Percentiles rank a stretch among this genome's conserved stretches.
These are phyloP conservation scores for Skeletonema tropicum DNA, from an alignment of 108 stramenopile species.

Conservation along the genomic window DNA sequence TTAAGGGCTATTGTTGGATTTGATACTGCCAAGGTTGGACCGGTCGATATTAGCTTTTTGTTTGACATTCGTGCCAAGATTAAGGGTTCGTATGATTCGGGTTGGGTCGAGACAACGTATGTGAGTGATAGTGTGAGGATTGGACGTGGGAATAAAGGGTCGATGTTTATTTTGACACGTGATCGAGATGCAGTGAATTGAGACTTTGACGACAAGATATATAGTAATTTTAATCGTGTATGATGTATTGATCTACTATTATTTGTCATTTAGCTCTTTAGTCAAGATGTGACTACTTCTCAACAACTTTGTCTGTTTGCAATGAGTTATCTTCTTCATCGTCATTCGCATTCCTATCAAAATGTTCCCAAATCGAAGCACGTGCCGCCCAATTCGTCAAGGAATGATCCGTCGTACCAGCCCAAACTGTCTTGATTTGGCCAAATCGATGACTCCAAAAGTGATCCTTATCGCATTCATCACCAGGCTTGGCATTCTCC, in stretches of 20 bases:
- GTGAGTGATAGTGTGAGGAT: slow-evolving; percentile 65
- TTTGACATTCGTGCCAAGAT: slow-evolving; percentile 57
- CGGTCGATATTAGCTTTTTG: slow-evolving; percentile 63
- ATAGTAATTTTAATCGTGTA: not conserved
- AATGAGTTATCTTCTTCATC: not conserved
- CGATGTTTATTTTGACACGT: slow-evolving; percentile 67
- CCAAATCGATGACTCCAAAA: slow-evolving; percentile 84
- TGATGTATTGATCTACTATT: not conserved
- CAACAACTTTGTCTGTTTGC: not conserved
- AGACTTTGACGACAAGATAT: not conserved
- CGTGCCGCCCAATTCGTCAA: slow-evolving; percentile 68
- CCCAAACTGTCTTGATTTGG: slow-evolving; percentile 53
- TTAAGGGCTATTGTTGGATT: slow-evolving; percentile 72
- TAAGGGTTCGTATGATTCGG: slow-evolving; percentile 58
- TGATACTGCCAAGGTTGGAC: slow-evolving; percentile 49
- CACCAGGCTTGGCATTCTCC: slow-evolving; percentile 24
- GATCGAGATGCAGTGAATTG: slow-evolving; percentile 43
- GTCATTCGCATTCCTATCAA: slow-evolving; percentile 44
- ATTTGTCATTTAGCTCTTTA: not conserved
- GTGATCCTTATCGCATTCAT: slow-evolving; percentile 50
- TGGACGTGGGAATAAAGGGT: slow-evolving; percentile 83
- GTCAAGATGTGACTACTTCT: not conserved
- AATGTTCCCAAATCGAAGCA: slow-evolving; percentile 75
- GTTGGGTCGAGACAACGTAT: slow-evolving; percentile 87
- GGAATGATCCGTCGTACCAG: slow-evolving; percentile 80